Evolutionary conservation across 345 rosid genomes (phyloP), one percentile per base, ranked within the genome.

Genomic region (Combretum micranthum): DNA sequence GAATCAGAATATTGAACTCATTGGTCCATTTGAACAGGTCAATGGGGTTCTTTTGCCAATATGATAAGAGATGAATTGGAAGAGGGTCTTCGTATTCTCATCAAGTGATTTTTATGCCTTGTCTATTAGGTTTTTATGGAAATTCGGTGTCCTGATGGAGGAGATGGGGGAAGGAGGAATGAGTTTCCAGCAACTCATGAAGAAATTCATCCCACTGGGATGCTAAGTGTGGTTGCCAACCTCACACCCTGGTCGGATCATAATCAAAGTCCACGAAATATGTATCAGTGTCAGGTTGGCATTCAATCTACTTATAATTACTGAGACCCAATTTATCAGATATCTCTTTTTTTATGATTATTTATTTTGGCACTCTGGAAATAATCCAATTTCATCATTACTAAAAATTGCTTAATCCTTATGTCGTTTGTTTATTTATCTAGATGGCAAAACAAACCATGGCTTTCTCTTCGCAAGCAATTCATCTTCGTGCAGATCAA

Each of bases 1-100:
- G 52, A 61, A 66, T 59, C 69, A 64, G 46, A 70, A 77, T 63
- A 70, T 83, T 61, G 99, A 89, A 75, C 70, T 83, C 65, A 82
- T 93, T 69, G 97, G 99, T 59, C 97, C 99, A 46, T 89, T 93
- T 72, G 99, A 93, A 73, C 99, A 93, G 96, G 99, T 93, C 59
- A 66, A 44, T n/a, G 3, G 44, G 5, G 12, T 23, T 15, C 57
- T 54, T 53, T 42, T 52, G 44, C 9, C 39, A 32, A 4, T 32
- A 32, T 32, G 39, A 32, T 32, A 32, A 32, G 39, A 32, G 39
- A 32, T 4, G 10, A 32, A 32, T 32, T 32, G 10, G 3, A 25
- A 25, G 5, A 32, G 7, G 39, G 39, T 4, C 5, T 32, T 32
- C 39, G 1, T 32, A 32, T 32, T 32, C 39, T 32, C 39, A 32